Percentiles rank a stretch among this genome's conserved stretches.
These are phyloP conservation scores for Coemansia erecta DNA, from an alignment of 192 early-diverging fungal species.

Conservation along the genomic window DNA sequence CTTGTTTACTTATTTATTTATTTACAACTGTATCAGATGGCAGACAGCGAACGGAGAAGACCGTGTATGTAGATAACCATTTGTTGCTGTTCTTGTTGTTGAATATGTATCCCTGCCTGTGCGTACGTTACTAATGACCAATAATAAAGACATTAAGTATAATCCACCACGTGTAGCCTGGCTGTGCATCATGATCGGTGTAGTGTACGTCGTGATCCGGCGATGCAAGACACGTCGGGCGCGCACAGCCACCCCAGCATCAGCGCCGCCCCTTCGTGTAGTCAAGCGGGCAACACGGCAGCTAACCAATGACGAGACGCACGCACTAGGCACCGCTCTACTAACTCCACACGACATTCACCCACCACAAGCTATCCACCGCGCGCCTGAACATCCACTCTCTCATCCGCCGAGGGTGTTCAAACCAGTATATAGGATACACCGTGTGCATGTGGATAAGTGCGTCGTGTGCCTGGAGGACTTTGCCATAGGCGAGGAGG, in stretches of 20 bases:
- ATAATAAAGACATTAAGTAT: neutral
- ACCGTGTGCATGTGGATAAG: neutral
- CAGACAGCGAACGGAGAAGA: neutral
- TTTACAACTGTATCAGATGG: neutral
- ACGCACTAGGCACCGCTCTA: constrained; percentile 12
- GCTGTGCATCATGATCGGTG: constrained; percentile 11
- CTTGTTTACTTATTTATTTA: constrained; percentile 1
- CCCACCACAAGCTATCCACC: neutral
- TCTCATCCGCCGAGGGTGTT: no score
- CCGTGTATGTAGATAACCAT: no score
- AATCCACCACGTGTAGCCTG: constrained; percentile 11
- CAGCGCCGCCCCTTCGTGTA: no score
- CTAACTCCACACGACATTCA: constrained; percentile 36
- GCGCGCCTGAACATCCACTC: no score
- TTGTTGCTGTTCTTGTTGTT: no score
- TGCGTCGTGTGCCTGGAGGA: constrained; percentile 37
- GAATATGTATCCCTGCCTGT: no score
- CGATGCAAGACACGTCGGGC: constrained; percentile 7
- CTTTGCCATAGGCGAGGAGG: constrained; percentile 29
- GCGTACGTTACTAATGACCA: no score
- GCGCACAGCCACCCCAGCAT: neutral
- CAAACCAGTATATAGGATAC: no score
- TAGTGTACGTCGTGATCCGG: constrained; percentile 12
- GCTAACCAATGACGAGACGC: constrained; percentile 22
- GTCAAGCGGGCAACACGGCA: constrained; percentile 9